These are phyloP conservation scores for Talaromyces sp. DNA, from an alignment of 2,329 filamentous ascomycete genomes.

Conservation along the genomic window DNA sequence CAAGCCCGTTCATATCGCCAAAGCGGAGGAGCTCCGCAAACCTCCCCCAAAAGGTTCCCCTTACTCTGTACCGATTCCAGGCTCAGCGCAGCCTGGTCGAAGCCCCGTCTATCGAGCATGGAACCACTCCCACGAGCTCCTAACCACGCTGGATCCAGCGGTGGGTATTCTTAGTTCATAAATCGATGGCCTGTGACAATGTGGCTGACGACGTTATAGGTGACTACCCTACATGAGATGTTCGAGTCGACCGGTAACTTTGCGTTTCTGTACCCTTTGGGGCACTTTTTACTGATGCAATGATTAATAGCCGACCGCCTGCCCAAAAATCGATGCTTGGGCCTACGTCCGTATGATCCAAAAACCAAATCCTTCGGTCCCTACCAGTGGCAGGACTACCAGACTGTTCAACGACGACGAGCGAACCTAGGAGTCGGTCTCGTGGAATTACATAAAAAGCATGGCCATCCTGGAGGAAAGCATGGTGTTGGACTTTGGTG, in stretches of 20 bases:
- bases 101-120: slow-evolving; percentile 80
- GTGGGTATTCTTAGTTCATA: slow-evolving; percentile 31
- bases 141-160: slow-evolving; percentile 69
- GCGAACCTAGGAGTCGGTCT: slow-evolving; percentile 83
- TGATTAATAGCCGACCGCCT: slow-evolving; percentile 50
- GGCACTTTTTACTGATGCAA: background rate
- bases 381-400: slow-evolving; percentile 82
- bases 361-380: slow-evolving; percentile 68
- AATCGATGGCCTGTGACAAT: background rate
- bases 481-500: slow-evolving; percentile 81
- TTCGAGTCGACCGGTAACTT: slow-evolving; percentile 63
- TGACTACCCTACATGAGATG: slow-evolving; percentile 72
- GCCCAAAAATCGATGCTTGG: slow-evolving; percentile 71
- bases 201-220: slow-evolving; percentile 27
- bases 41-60: slow-evolving; percentile 71
- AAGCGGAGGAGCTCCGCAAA: slow-evolving; percentile 52
- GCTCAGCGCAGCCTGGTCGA: slow-evolving; percentile 69
- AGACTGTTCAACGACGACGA: slow-evolving; percentile 71
- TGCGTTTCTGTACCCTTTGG: background rate
- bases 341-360: slow-evolving; percentile 75
- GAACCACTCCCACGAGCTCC: slow-evolving; percentile 67
- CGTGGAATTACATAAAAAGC: slow-evolving; percentile 72
- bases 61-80: slow-evolving; percentile 74
- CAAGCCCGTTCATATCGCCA: slow-evolving; percentile 34
- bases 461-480: slow-evolving; percentile 63